Evolutionary conservation across 2,329 filamentous ascomycete species (phyloP).

Genomic region (Dendrostoma leiphaemia): DNA sequence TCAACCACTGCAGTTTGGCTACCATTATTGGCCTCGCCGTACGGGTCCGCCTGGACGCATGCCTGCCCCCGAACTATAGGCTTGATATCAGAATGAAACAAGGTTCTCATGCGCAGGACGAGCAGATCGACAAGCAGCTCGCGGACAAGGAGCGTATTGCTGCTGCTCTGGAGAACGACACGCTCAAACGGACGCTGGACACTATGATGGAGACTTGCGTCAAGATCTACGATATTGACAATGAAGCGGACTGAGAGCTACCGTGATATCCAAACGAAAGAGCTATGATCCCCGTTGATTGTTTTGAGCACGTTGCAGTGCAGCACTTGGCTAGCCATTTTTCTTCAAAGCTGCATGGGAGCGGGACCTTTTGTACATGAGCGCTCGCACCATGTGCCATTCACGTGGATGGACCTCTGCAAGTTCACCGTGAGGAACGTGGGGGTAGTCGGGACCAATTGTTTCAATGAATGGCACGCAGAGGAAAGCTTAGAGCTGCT

Average conservation of each 20-base stretch:
- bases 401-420: no score
- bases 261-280: not conserved
- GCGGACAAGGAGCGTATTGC: conserved; percentile 96
- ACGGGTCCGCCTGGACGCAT: conserved; percentile 85
- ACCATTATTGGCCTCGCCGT: conserved; percentile 96
- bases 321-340: no score
- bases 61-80: conserved; percentile 85
- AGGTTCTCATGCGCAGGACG: conserved; percentile 90
- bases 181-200: conserved; percentile 79
- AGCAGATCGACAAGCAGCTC: conserved; percentile 95
- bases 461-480: no score
- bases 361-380: no score
- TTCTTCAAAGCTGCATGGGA: no score
- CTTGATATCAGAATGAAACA: conserved; percentile 93
- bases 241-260: conserved; percentile 5
- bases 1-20: conserved; percentile 93
- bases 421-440: no score
- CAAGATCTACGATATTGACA: conserved; percentile 15
- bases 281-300: not conserved
- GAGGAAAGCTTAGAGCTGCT: no score
- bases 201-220: conserved; percentile 89
- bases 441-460: no score
- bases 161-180: conserved; percentile 90
- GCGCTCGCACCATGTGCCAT: no score
- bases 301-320: not conserved